Evolutionary conservation across 768 basidiomycete species (phyloP).

Genomic region (Hericium erinaceus): DNA sequence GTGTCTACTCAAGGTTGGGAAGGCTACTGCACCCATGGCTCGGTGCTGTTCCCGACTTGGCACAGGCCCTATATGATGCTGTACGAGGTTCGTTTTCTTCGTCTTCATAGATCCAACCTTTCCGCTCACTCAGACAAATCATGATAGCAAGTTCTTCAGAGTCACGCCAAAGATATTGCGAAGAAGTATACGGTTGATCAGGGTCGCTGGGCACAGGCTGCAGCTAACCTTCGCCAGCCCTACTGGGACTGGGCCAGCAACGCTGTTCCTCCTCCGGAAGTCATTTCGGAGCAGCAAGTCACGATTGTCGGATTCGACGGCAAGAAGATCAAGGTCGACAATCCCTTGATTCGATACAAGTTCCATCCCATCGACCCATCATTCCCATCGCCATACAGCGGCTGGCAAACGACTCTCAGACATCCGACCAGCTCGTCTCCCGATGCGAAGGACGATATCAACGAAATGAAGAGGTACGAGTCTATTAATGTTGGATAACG

Average conservation of each 20-base stretch:
- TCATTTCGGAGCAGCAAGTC: slow-evolving; percentile 26
- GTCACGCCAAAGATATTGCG: slow-evolving; percentile 32
- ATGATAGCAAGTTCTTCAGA: slow-evolving; percentile 37
- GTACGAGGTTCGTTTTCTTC: slow-evolving; percentile 32
- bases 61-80: slow-evolving; percentile 44
- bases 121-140: not conserved
- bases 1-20: slow-evolving; percentile 21
- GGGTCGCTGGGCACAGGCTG: slow-evolving; percentile 24
- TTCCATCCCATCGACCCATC: slow-evolving; percentile 24
- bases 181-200: slow-evolving; percentile 24
- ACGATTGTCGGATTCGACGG: slow-evolving; percentile 27
- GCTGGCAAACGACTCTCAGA: slow-evolving; percentile 7
- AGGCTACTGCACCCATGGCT: slow-evolving; percentile 52
- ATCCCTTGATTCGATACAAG: slow-evolving; percentile 27
- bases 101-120: not conserved
- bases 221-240: slow-evolving; percentile 28
- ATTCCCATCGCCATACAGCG: slow-evolving; percentile 2
- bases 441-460: slow-evolving; percentile 17
- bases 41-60: slow-evolving; percentile 45
- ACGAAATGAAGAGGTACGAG: slow-evolving; percentile 20
- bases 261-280: slow-evolving; percentile 28
- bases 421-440: not conserved
- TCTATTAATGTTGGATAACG: not conserved
- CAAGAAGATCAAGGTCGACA: slow-evolving; percentile 17
- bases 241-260: slow-evolving; percentile 46